Conservation (phyloP, 139 green algal species). For the Penium margaritaceum region DNA sequence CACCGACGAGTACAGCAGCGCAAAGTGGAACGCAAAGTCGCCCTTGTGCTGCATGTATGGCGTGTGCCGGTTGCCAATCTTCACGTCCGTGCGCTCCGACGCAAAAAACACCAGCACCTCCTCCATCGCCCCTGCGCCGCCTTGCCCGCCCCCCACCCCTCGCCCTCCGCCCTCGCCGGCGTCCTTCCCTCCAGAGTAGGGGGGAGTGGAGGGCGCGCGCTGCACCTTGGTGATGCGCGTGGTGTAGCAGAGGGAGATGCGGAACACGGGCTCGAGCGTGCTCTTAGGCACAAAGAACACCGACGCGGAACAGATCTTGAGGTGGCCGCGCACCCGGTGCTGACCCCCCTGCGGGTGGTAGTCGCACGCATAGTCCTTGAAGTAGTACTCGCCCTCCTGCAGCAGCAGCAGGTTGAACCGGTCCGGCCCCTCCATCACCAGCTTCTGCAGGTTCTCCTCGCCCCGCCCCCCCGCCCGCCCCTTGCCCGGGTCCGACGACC, state of each 20-base stretch:
- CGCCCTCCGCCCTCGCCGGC: no score
- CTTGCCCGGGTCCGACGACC: background rate
- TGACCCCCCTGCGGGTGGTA: conserved; percentile 10
- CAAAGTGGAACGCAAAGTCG: conserved; percentile 47
- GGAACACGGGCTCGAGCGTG: conserved; percentile 52
- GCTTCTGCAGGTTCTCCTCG: background rate
- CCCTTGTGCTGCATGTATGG: conserved; percentile 45
- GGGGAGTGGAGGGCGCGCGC: no score
- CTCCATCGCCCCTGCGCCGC: no score
- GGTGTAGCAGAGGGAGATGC: conserved; percentile 42
- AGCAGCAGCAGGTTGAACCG: conserved; percentile 51
- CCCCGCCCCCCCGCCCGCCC: background rate
- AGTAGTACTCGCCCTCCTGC: conserved; percentile 61
- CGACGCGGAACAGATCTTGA: conserved; percentile 56
- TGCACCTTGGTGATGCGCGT: no score
- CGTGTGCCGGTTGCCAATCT: conserved; percentile 32
- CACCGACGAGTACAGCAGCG: conserved; percentile 51
- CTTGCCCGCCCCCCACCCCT: no score
- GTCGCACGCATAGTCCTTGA: conserved; percentile 54
- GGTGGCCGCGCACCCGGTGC: conserved; percentile 41
- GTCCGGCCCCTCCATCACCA: conserved; percentile 33
- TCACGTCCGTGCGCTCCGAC: conserved; percentile 48
- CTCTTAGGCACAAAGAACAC: conserved; percentile 60
- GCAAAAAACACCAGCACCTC: conserved; percentile 47
- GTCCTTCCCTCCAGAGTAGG: no score